phyloP scores from a whole-genome alignment of 805 yeast genomes.

The Candida fluviatilis region DNA sequence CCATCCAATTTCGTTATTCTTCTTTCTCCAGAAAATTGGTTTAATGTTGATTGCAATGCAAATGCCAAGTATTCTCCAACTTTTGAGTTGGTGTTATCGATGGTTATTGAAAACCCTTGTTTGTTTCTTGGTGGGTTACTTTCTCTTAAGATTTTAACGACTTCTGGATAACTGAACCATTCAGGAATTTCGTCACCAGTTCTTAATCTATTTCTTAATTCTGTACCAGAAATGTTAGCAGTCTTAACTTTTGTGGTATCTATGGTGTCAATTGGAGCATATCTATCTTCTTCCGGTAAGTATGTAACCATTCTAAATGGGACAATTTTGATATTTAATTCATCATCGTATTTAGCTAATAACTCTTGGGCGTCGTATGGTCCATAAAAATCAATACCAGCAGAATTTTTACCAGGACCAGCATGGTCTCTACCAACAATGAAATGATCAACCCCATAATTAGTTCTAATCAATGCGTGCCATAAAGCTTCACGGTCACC shows the following conservation, averaged over 20 bases:
- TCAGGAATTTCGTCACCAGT: constrained; percentile 88
- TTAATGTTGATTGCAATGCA: constrained; percentile 85
- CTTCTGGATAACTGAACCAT: constrained; percentile 98
- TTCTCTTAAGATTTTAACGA: constrained; percentile 84
- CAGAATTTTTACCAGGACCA: constrained; percentile 86
- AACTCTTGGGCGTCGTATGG: constrained; percentile 95
- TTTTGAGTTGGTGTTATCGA: constrained; percentile 51
- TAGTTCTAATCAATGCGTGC: constrained; percentile 96
- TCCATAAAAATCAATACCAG: constrained; percentile 92
- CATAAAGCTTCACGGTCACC: constrained; percentile 98
- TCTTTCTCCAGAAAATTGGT: constrained; percentile 85
- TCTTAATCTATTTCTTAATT: constrained; percentile 80
- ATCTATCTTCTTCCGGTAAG: constrained; percentile 90
- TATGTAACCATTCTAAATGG: constrained; percentile 97
- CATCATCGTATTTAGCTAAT: constrained; percentile 70
- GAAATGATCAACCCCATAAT: constrained; percentile 95
- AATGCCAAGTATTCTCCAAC: constrained; percentile 52
- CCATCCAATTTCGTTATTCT: constrained; percentile 57
- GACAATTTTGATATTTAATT: constrained; percentile 83
- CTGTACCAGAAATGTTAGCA: constrained; percentile 91
- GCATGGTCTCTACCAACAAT: constrained; percentile 98
- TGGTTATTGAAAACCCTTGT: constrained; percentile 76
- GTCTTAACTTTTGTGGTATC: constrained; percentile 70
- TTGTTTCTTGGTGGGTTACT: constrained; percentile 86
- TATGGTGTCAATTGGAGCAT: constrained; percentile 91